phyloP scores from a whole-genome alignment of 139 green algal species.

The Chlamydomonas schloesseri region DNA sequence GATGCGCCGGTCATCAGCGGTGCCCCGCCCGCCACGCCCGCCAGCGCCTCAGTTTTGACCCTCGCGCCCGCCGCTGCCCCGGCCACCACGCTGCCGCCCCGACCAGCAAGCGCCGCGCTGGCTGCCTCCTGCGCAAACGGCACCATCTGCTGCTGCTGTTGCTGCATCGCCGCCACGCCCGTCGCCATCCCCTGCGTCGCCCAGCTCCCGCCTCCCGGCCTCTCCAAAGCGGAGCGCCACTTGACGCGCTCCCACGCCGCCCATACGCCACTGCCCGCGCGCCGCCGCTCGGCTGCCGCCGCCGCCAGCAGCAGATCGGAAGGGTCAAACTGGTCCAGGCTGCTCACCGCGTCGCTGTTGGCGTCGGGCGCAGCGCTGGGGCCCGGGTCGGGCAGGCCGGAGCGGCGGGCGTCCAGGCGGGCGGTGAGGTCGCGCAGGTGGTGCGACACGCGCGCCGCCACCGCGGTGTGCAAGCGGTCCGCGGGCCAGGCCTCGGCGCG shows the following conservation, averaged over 20 bases:
- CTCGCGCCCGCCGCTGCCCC: too few species aligned
- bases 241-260: constrained; percentile 48
- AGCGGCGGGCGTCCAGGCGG: neutral
- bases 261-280: neutral
- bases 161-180: too few species aligned
- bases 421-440: constrained; percentile 27
- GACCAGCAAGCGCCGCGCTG: too few species aligned
- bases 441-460: constrained; percentile 55
- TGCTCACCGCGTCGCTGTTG: neutral
- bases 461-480: constrained; percentile 62
- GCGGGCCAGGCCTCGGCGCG: constrained; percentile 60
- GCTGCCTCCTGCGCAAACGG: too few species aligned
- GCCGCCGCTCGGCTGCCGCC: neutral
- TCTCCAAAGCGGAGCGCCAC: constrained; percentile 3
- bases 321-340: constrained; percentile 55
- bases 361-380: neutral
- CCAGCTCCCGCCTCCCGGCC: constrained; percentile 25
- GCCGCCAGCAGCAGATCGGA: constrained; percentile 20
- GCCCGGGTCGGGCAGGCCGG: neutral
- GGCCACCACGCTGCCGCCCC: too few species aligned
- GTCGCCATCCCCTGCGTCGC: neutral
- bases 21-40: too few species aligned
- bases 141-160: neutral
- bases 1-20: too few species aligned
- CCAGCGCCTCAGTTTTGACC: too few species aligned